These are phyloP conservation scores for Lentinula novae-zelandiae DNA, from an alignment of 1,284 basidiomycete genomes.

Conservation along the genomic window DNA sequence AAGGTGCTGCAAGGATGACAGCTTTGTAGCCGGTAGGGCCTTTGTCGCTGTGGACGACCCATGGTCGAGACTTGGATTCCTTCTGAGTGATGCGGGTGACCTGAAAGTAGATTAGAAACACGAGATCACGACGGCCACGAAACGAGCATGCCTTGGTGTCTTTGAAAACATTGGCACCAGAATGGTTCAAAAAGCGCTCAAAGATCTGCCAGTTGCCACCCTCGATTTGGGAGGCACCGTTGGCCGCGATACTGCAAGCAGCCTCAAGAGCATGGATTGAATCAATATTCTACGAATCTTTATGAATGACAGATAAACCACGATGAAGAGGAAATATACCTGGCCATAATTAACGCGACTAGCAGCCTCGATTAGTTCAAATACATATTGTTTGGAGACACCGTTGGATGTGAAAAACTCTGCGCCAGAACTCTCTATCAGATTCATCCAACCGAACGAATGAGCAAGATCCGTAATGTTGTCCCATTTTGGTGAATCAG, in stretches of 20 bases:
- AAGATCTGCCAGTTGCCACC: conserved; percentile 90
- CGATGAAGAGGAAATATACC: conserved; percentile 35
- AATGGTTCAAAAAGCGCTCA: conserved; percentile 71
- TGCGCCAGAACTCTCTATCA: conserved; percentile 50
- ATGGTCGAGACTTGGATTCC: conserved; percentile 33
- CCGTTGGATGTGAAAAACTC: conserved; percentile 60
- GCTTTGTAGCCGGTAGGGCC: conserved; percentile 53
- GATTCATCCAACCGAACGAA: conserved; percentile 48
- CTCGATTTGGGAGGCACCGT: conserved; percentile 62
- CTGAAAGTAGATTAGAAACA: conserved; percentile 27
- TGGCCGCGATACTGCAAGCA: conserved; percentile 69
- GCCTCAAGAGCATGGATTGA: conserved; percentile 82
- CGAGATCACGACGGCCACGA: background rate
- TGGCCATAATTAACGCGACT: conserved; percentile 90
- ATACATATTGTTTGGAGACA: conserved; percentile 56
- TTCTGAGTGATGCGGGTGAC: conserved; percentile 46
- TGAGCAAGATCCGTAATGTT: conserved; percentile 55
- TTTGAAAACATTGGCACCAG: conserved; percentile 66
- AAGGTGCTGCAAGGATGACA: conserved; percentile 77
- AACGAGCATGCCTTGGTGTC: conserved; percentile 54
- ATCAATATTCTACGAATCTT: conserved; percentile 52
- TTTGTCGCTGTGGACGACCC: conserved; percentile 45
- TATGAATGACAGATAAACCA: background rate
- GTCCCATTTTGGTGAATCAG: conserved; percentile 62
- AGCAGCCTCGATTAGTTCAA: conserved; percentile 81